Evolutionary conservation across 352 stramenopile species (phyloP).

Genomic region (Pythium dissotocum): DNA sequence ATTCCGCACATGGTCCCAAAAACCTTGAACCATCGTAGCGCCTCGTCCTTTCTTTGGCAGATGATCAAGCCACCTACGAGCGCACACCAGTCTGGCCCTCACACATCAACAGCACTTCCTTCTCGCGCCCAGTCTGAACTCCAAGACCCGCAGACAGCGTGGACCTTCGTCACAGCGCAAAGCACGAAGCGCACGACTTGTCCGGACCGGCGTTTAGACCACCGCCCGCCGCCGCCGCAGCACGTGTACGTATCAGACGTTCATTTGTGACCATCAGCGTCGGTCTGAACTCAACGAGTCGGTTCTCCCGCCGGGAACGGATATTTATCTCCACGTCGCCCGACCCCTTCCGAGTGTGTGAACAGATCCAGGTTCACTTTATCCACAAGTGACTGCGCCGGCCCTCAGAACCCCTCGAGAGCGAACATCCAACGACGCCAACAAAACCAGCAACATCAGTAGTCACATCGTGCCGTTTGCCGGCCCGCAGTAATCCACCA

Average conservation of each 20-base stretch:
- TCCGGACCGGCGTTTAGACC: background rate
- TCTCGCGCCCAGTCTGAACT: background rate
- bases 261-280: background rate
- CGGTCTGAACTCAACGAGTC: no score
- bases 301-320: background rate
- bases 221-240: no score
- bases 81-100: background rate
- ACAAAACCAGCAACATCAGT: background rate
- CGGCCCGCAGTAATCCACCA: background rate
- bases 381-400: background rate
- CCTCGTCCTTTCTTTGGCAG: background rate
- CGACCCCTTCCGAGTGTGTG: background rate
- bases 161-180: background rate
- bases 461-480: background rate
- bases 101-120: background rate
- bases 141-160: background rate
- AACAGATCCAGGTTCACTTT: background rate
- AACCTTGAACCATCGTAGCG: background rate
- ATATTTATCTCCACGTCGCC: no score
- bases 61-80: background rate
- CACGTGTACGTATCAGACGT: background rate
- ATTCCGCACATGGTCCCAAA: background rate
- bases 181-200: background rate
- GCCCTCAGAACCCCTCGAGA: background rate
- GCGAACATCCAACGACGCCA: background rate